Evolutionary conservation across 108 stramenopile genomes (phyloP).

Genomic region (Fistulifera pelliculosa): DNA sequence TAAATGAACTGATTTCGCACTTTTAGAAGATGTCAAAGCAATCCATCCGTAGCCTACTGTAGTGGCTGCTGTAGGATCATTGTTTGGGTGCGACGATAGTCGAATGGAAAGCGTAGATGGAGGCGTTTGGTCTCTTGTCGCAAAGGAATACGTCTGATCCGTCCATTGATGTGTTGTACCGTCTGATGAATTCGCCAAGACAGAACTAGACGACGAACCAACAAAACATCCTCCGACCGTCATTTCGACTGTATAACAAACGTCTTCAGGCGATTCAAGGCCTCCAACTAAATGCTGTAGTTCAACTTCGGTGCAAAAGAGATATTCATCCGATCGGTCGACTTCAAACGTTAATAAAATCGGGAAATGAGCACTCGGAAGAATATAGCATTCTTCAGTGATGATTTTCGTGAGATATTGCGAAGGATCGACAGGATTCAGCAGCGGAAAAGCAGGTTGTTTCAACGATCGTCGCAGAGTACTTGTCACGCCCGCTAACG

Average conservation of each 20-base stretch:
- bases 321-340: slow-evolving; percentile 17
- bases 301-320: slow-evolving; percentile 64
- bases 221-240: slow-evolving; percentile 55
- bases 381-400: slow-evolving; percentile 62
- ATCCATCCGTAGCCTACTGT: background rate
- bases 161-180: background rate
- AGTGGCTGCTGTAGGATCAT: background rate
- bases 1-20: background rate
- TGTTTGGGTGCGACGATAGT: background rate
- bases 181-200: slow-evolving; percentile 7
- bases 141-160: background rate
- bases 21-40: background rate
- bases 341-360: slow-evolving; percentile 50
- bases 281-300: slow-evolving; percentile 8
- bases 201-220: slow-evolving; percentile 40
- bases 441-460: slow-evolving; percentile 23
- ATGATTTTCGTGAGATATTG: slow-evolving; percentile 50
- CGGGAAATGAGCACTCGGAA: slow-evolving; percentile 84
- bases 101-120: too few relatives aligned
- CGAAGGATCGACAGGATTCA: slow-evolving; percentile 66
- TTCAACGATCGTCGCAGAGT: slow-evolving; percentile 47
- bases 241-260: slow-evolving; percentile 38
- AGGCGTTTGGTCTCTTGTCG: too few relatives aligned
- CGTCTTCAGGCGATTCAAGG: background rate
- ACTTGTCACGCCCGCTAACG: slow-evolving; percentile 51